These are phyloP conservation scores for Ascochyta rabiei DNA, from an alignment of 2,329 filamentous ascomycete genomes.

Conservation along the genomic window DNA sequence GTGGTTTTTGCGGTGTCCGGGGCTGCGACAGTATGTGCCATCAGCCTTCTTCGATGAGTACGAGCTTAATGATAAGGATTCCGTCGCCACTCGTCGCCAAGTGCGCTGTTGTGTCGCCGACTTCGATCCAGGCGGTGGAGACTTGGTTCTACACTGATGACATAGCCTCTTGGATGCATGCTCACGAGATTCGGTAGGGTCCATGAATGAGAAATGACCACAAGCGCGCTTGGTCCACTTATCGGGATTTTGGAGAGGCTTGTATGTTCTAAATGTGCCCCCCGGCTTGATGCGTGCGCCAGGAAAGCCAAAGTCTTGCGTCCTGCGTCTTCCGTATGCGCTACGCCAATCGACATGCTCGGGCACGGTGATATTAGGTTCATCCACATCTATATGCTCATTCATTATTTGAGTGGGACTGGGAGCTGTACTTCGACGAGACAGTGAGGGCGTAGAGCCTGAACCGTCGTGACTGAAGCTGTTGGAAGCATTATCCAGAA, in stretches of 20 bases:
- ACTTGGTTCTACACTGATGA: conserved; percentile 29
- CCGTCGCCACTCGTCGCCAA: conserved; percentile 18
- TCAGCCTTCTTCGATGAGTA: conserved; percentile 11
- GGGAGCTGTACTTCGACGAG: neutral
- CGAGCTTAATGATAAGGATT: conserved; percentile 21
- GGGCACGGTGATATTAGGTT: conserved; percentile 28
- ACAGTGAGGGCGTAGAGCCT: conserved; percentile 21
- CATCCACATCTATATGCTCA: neutral
- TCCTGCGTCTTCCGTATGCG: conserved; percentile 40
- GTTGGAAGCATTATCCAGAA: conserved; percentile 19
- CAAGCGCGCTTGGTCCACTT: conserved; percentile 38
- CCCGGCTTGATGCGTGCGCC: conserved; percentile 37
- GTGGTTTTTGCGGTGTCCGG: conserved; percentile 18
- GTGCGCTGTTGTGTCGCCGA: conserved; percentile 3
- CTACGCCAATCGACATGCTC: conserved; percentile 36
- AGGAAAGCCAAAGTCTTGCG: conserved; percentile 43
- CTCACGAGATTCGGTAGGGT: conserved; percentile 19
- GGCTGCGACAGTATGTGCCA: neutral
- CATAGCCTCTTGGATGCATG: conserved; percentile 24
- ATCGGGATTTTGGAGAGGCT: conserved; percentile 27
- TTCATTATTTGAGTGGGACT: neutral
- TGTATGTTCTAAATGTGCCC: conserved; percentile 15
- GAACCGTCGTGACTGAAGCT: conserved; percentile 35
- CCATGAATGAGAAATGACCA: conserved; percentile 36
- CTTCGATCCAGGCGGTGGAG: neutral